phyloP scores from a whole-genome alignment of 2,329 filamentous ascomycete species.

The Hymenoscyphus fructigenus region DNA sequence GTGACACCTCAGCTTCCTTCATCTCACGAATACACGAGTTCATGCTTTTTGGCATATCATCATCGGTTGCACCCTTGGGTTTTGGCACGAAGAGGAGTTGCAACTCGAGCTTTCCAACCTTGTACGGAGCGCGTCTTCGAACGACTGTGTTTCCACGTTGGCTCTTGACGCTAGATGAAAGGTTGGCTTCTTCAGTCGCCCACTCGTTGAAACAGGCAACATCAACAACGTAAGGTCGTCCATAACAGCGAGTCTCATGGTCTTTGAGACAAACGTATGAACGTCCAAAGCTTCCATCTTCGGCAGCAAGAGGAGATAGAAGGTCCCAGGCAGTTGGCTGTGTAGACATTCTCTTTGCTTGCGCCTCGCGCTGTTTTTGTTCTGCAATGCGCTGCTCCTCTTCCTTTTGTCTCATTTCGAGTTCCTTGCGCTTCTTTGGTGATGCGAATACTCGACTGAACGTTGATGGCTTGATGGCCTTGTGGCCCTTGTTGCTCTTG shows the following conservation, averaged over 20 bases:
- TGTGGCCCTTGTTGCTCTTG: conserved; percentile 63
- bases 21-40: conserved; percentile 92
- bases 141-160: conserved; percentile 74
- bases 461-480: conserved; percentile 75
- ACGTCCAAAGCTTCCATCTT: conserved; percentile 91
- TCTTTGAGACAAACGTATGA: conserved; percentile 93
- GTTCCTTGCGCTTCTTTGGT: conserved; percentile 94
- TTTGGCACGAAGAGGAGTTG: conserved; percentile 94
- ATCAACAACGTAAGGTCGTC: conserved; percentile 82
- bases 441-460: conserved; percentile 93
- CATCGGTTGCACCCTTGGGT: conserved; percentile 80
- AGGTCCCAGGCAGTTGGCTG: conserved; percentile 81
- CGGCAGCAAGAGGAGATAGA: conserved; percentile 79
- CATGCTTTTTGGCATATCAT: conserved; percentile 99
- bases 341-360: conserved; percentile 59
- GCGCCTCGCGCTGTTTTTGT: conserved; percentile 62
- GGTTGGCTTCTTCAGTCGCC: conserved; percentile 80
- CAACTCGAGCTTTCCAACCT: conserved; percentile 89
- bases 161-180: conserved; percentile 87
- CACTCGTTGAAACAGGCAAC: conserved; percentile 98
- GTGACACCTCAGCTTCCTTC: conserved; percentile 80
- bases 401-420: conserved; percentile 79
- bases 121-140: conserved; percentile 88
- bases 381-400: conserved; percentile 71
- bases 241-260: conserved; percentile 84